Evolutionary conservation across 1,284 basidiomycete genomes (phyloP), one percentile per base, ranked within the genome.

Genomic region (Cronartium ribicola): DNA sequence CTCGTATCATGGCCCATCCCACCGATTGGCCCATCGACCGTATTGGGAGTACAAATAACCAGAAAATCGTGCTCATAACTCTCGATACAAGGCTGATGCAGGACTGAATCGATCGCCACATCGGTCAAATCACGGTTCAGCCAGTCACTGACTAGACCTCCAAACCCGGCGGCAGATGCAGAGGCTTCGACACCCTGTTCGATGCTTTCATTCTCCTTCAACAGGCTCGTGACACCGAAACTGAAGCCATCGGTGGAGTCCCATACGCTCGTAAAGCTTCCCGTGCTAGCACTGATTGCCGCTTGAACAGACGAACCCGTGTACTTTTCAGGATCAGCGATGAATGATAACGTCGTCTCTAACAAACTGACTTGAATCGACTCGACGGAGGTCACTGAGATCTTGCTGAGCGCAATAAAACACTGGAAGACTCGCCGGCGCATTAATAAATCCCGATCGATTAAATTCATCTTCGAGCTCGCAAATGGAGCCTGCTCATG

Each of bases 341-440:
- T 93, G 2, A 92, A 84, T 0, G 88, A 85, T n/a, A 95, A 86
- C 0, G 88, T 88, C 0, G 90, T 89, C 78, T 93, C 89, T n/a
- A 98, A 84, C 5, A 98, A 83, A 0, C 86, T 87, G 0, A 87
- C 83, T 80, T 96, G 93, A 57, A 90, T 88, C 0, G 88, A 85
- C 68, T 96, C 92, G 20, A 66, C 63, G 5, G 62, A 72, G 0
- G 91, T 88, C 22, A 94, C 88, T 4, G 88, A 87, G 0, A 88
- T 87, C 62, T 88, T 86, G 0, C 92, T 93, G 10, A 98, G 84
- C 2, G 87, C 85, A 1, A 88, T 86, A 80, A 96, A 96, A 80
- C 93, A 98, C 79, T 95, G 91, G 80, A 94, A 89, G 2, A 95
- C 87, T 4, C 94, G 86, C 36, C 91, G 86, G 13, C 92, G 88